phyloP scores from a whole-genome alignment of 768 basidiomycete genomes.

The Pleurotus tuoliensis region DNA sequence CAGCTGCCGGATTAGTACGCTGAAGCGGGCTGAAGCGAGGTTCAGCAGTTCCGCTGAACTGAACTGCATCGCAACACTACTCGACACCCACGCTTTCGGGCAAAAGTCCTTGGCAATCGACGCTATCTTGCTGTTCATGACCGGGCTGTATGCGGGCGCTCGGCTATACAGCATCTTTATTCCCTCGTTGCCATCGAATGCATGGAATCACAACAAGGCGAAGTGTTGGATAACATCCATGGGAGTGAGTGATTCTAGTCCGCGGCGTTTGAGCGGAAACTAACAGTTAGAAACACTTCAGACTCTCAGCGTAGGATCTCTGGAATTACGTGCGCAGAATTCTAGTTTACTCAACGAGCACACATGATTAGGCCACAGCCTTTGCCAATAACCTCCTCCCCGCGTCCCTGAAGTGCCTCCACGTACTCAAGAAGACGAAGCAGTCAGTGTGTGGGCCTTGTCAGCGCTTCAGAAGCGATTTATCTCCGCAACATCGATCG shows the following conservation, averaged over 20 bases:
- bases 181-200: slow-evolving; percentile 7
- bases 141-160: neutral
- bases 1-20: no score
- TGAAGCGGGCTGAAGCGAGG: no score
- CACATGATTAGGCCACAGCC: no score
- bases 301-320: neutral
- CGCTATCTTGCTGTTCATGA: no score
- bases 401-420: no score
- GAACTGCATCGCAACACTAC: no score
- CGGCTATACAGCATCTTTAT: neutral
- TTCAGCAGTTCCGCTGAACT: no score
- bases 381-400: no score
- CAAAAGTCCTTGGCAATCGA: no score
- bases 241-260: neutral
- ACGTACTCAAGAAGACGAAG: no score
- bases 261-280: slow-evolving; percentile 2
- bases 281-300: neutral
- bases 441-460: no score
- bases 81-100: neutral
- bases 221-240: neutral
- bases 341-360: no score
- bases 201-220: neutral
- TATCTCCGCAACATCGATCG: slow-evolving; percentile 7
- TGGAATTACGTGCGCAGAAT: neutral
- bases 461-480: neutral